These are phyloP conservation scores for Boletus reticulatus DNA, from an alignment of 768 basidiomycete species.

Conservation along the genomic window DNA sequence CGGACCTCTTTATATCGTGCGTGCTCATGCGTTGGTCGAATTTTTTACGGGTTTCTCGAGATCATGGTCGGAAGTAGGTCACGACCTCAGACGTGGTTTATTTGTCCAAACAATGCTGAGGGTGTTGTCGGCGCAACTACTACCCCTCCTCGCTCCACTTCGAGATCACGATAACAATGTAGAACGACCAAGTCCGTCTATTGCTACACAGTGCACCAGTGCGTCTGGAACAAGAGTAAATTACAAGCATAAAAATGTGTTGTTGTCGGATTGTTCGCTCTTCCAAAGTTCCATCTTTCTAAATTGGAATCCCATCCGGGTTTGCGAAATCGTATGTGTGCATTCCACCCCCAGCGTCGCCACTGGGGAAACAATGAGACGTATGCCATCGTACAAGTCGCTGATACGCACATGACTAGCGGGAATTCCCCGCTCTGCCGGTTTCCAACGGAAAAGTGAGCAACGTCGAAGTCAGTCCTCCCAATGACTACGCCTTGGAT, in stretches of 20 bases:
- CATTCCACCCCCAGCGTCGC: slow-evolving; percentile 49
- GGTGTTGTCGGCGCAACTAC: neutral
- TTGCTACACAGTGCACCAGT: neutral
- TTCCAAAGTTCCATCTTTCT: neutral
- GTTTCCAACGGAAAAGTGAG: slow-evolving; percentile 59
- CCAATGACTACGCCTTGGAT: slow-evolving; percentile 51
- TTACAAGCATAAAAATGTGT: slow-evolving; percentile 9
- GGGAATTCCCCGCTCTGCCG: slow-evolving; percentile 48
- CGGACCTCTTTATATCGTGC: slow-evolving; percentile 33
- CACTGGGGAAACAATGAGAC: slow-evolving; percentile 36
- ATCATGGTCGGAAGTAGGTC: slow-evolving; percentile 10
- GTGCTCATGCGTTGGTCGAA: slow-evolving; percentile 22
- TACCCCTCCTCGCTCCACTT: neutral
- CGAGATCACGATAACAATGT: neutral
- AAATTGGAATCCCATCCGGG: slow-evolving; percentile 18
- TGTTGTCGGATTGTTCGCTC: neutral
- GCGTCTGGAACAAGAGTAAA: slow-evolving; percentile 1
- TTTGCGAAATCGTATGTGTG: slow-evolving; percentile 41
- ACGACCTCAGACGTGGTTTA: slow-evolving; percentile 19
- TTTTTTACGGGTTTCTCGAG: slow-evolving; percentile 9
- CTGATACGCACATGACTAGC: slow-evolving; percentile 56
- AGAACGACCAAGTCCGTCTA: neutral
- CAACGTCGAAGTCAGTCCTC: slow-evolving; percentile 55
- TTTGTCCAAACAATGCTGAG: slow-evolving; percentile 31
- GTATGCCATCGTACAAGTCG: neutral